Percentiles rank a stretch among this genome's conserved stretches.
These are phyloP conservation scores for Abelmoschus esculentus DNA, from an alignment of 345 rosid genomes.

Conservation along the genomic window DNA sequence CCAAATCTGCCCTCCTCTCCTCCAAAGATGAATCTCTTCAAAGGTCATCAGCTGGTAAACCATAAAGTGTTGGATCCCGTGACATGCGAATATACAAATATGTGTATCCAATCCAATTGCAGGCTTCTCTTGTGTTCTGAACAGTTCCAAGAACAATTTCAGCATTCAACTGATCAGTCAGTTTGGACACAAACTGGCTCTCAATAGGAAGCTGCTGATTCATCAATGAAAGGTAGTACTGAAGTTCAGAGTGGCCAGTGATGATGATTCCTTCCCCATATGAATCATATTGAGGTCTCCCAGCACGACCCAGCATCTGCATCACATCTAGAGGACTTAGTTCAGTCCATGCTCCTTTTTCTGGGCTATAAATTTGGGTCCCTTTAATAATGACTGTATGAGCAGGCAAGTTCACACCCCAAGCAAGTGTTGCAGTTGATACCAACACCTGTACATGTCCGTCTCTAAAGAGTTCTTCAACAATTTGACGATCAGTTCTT, in stretches of 20 bases:
- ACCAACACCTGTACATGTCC: slow-evolving; percentile 87
- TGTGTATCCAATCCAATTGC: slow-evolving; percentile 92
- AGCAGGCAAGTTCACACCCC: slow-evolving; percentile 98
- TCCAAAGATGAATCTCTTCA: slow-evolving; percentile 57
- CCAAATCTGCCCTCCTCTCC: slow-evolving; percentile 98
- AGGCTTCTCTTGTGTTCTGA: slow-evolving; percentile 93
- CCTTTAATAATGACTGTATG: slow-evolving; percentile 90
- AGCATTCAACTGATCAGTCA: slow-evolving; percentile 98
- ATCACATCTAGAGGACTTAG: slow-evolving; percentile 90
- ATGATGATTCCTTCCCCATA: slow-evolving; percentile 92
- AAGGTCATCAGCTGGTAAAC: slow-evolving; percentile 76
- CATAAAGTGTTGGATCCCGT: slow-evolving; percentile 82
- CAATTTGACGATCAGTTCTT: slow-evolving; percentile 76
- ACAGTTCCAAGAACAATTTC: slow-evolving; percentile 96
- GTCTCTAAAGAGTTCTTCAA: slow-evolving; percentile 67
- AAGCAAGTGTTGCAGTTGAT: slow-evolving; percentile 96
- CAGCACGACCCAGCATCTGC: slow-evolving; percentile 99
- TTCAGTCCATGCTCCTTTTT: slow-evolving; percentile 97
- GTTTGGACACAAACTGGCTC: slow-evolving; percentile 84
- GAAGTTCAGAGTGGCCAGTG: slow-evolving; percentile 84
- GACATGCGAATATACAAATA: slow-evolving; percentile 78
- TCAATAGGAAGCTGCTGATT: slow-evolving; percentile 97
- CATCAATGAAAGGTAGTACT: slow-evolving; percentile 87
- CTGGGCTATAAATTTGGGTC: slow-evolving; percentile 90
- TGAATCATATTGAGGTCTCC: slow-evolving; percentile 91